Evolutionary conservation across 768 basidiomycete genomes (phyloP), one percentile per base, ranked within the genome.

Genomic region (Brasilioporus rufonigricans): DNA sequence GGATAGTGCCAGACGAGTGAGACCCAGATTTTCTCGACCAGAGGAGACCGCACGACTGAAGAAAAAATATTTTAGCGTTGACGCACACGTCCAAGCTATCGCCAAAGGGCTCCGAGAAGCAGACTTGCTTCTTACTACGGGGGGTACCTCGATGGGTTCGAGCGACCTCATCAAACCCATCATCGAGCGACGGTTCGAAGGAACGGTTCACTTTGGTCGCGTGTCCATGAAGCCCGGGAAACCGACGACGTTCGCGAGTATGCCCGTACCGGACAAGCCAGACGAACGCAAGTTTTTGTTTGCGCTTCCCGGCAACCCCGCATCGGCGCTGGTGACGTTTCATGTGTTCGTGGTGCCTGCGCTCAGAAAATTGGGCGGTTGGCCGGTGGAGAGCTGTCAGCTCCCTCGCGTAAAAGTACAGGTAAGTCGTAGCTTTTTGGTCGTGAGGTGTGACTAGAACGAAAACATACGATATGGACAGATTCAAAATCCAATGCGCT

Each of bases 131-230:
- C 72, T 95, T 12, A 89, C 90, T 1, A 96, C 93, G 2, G 93
- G 93, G 12, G 93, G 93, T 5, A 93, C 93, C 5, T 92, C 90
- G 2, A 95, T 95, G 93, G 93, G 93, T 0, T 80, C 92, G 2
- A 85, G 84, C 1, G 93, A 95, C 68, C 77, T 95, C 21, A 71
- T 96, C 38, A 94, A 95, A 69, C 93, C 93, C 1, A 82, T 93
- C 53, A 87, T 96, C 52, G 93, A 96, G 70, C 82, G 85, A 16
- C 78, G 87, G 40, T 80, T 94, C 52, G 68, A 75, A 18, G 93
- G 92, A 1, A 86, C 78, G 8, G 77, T 93, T 5, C 91, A 94
- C 64, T 94, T 96, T 65, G 93, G 93, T 2, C 80, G 92, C 9
- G 89, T 94, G 48, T 82, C 82, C 23, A 81, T 93, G 64, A 91